phyloP scores from a whole-genome alignment of 2,329 filamentous ascomycete genomes.

The Penicillium sp. region DNA sequence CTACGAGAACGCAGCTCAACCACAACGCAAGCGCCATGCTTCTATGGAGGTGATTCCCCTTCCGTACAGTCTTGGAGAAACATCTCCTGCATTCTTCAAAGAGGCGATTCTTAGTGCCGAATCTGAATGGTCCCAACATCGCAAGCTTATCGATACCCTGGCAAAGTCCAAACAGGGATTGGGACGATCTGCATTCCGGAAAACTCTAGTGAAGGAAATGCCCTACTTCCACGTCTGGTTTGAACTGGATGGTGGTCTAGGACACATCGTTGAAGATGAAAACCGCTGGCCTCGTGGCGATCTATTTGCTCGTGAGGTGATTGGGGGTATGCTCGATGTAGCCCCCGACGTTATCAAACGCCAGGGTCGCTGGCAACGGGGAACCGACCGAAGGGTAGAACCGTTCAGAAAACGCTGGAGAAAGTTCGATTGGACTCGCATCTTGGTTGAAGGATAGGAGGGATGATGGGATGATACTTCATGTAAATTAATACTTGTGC shows the following conservation, averaged over 20 bases:
- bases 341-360: constrained; percentile 82
- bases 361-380: constrained; percentile 79
- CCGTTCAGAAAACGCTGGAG: constrained; percentile 81
- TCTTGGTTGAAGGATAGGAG: constrained; percentile 52
- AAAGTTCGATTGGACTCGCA: constrained; percentile 85
- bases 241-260: constrained; percentile 83
- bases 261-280: constrained; percentile 86
- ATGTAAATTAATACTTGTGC: neutral
- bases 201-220: constrained; percentile 87
- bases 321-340: constrained; percentile 87
- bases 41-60: constrained; percentile 83
- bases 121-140: constrained; percentile 94
- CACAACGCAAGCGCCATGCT: constrained; percentile 76
- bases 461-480: neutral
- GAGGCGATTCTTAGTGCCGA: constrained; percentile 88
- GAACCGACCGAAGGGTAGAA: constrained; percentile 66
- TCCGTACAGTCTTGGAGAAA: constrained; percentile 87
- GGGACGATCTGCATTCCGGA: constrained; percentile 78
- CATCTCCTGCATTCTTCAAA: constrained; percentile 88
- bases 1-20: constrained; percentile 91
- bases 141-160: constrained; percentile 86
- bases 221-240: constrained; percentile 99
- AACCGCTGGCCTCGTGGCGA: constrained; percentile 86
- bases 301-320: constrained; percentile 84
- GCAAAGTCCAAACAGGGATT: constrained; percentile 59